Evolutionary conservation across 768 basidiomycete genomes (phyloP), one percentile per base, ranked within the genome.

Genomic region (Podaxis sp.): DNA sequence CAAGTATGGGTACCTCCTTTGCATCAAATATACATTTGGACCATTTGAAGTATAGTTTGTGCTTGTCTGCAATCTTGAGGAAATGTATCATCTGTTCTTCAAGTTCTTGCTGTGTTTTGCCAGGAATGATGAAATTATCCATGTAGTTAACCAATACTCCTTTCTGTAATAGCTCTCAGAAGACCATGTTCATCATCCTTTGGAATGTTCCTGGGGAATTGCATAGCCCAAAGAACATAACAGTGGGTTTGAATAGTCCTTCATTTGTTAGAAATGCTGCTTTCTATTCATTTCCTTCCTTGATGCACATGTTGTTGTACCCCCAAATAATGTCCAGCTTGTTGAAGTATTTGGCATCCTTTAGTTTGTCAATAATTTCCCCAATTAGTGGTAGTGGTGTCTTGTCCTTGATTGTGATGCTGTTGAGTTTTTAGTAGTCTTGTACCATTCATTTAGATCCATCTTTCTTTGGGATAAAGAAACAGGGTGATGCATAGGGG

Each of bases 61-160:
- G 24, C 2, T 24, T 24, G 24, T 24, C 8, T 7, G 59, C 15
- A 1, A 40, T 15, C 11, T 57, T 13, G 6, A 64, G 40, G 27
- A 63, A 62, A 19, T 25, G 11, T 25, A 17, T 63, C n/a, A 69
- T 67, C 15, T 58, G 61, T 13, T 49, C 27, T 27, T 59, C 1
- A 0, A 59, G 64, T 43, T 66, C 64, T 22, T 50, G 33, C 15
- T 56, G 2, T 3, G 61, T 66, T 6, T 64, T 55, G 0, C 66
- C 63, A 22, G 65, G 73, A 25, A 75, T 71, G 36, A 78, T 61
- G 29, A 80, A 75, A 25, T 25, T 2, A 64, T 80, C 77, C 33
- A 81, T 65, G 64, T 83, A 80, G 1, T 80, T 68, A 0, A 74
- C 49, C 3, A 82, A 63, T 2, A 5, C 4, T 22, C 55, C 55